Percentiles rank a stretch among this genome's conserved stretches.
Conservation (phyloP, 2,329 filamentous ascomycete species). For the Ascomycota sp. region DNA sequence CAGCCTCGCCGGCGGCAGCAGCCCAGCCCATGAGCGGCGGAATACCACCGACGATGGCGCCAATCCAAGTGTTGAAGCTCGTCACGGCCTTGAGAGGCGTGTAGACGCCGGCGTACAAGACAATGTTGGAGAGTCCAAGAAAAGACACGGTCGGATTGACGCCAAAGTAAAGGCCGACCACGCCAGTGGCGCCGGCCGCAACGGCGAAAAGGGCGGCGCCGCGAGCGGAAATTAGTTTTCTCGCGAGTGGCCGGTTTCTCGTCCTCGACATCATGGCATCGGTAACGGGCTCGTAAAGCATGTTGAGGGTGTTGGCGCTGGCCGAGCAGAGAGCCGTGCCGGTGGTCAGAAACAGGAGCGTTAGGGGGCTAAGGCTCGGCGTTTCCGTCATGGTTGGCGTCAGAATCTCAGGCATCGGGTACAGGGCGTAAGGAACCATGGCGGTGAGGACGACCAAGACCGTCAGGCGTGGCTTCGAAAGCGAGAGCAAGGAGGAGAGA, state of each 20-base stretch:
- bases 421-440: slow-evolving; percentile 79
- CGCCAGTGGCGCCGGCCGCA: slow-evolving; percentile 47
- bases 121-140: slow-evolving; percentile 67
- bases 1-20: slow-evolving; percentile 75
- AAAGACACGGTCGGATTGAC: slow-evolving; percentile 87
- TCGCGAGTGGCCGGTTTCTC: slow-evolving; percentile 70
- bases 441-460: slow-evolving; percentile 81
- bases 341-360: slow-evolving; percentile 74
- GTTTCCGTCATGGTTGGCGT: slow-evolving; percentile 42
- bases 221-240: slow-evolving; percentile 51
- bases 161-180: slow-evolving; percentile 60
- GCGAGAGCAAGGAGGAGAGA: slow-evolving; percentile 64
- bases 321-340: slow-evolving; percentile 81
- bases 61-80: slow-evolving; percentile 84
- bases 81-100: slow-evolving; percentile 80
- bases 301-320: slow-evolving; percentile 85
- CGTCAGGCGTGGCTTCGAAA: slow-evolving; percentile 88
- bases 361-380: slow-evolving; percentile 75
- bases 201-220: slow-evolving; percentile 62
- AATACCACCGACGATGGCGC: slow-evolving; percentile 79
- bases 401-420: slow-evolving; percentile 76
- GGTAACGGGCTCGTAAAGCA: slow-evolving; percentile 82
- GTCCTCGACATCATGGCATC: slow-evolving; percentile 92
- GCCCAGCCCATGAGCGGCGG: slow-evolving; percentile 97
- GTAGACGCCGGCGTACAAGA: slow-evolving; percentile 78